Evolutionary conservation across 2,329 filamentous ascomycete genomes (phyloP).

Genomic region (Fusarium sp.): DNA sequence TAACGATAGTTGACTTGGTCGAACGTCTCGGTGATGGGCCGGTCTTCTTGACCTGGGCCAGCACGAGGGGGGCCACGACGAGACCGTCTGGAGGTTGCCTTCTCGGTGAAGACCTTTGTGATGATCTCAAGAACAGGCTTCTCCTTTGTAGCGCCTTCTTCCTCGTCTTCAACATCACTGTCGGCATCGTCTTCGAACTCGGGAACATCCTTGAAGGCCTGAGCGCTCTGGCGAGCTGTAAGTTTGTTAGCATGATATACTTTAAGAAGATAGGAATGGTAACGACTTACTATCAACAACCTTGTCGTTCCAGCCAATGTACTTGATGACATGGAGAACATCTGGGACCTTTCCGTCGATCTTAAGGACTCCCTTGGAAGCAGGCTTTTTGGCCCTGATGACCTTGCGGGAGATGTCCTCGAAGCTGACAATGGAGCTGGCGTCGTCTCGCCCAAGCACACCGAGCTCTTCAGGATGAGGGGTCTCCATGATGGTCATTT

Average conservation of each 20-base stretch:
- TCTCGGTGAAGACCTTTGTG: slow-evolving; percentile 48
- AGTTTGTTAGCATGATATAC: slow-evolving; percentile 8
- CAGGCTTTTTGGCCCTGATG: background rate
- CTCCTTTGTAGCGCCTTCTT: slow-evolving; percentile 23
- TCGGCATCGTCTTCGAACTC: slow-evolving; percentile 42
- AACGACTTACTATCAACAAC: slow-evolving; percentile 49
- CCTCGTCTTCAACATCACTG: slow-evolving; percentile 26
- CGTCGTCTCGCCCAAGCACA: slow-evolving; percentile 23
- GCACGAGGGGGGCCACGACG: slow-evolving; percentile 11
- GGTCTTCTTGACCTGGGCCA: slow-evolving; percentile 32
- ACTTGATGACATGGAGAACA: slow-evolving; percentile 54
- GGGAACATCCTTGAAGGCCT: slow-evolving; percentile 50
- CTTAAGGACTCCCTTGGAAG: slow-evolving; percentile 29
- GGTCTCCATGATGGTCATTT: slow-evolving; percentile 26
- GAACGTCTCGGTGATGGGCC: slow-evolving; percentile 45
- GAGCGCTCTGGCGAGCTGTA: slow-evolving; percentile 50
- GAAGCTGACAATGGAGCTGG: slow-evolving; percentile 39
- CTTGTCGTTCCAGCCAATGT: slow-evolving; percentile 47
- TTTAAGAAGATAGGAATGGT: background rate
- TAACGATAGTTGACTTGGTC: slow-evolving; percentile 37
- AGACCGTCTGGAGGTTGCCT: background rate
- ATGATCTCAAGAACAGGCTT: slow-evolving; percentile 55
- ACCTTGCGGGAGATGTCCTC: slow-evolving; percentile 25
- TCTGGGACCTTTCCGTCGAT: slow-evolving; percentile 52
- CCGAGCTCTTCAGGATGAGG: slow-evolving; percentile 21